Evolutionary conservation across 352 stramenopile species (phyloP).

Genomic region (Phytopythium sindhum): DNA sequence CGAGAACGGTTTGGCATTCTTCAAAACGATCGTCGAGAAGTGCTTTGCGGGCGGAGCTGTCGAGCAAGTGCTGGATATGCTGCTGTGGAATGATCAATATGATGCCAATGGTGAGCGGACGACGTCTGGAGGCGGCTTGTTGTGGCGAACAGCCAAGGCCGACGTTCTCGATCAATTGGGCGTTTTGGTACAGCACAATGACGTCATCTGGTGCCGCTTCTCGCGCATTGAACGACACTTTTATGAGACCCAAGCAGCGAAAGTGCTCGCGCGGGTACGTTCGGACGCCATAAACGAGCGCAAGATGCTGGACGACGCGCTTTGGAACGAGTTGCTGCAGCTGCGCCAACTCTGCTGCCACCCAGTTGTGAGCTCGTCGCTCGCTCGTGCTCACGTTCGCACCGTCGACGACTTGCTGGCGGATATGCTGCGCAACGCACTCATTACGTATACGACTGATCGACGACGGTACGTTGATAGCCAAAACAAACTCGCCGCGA

Average conservation of each 20-base stretch:
- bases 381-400: constrained; percentile 50
- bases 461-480: not conserved
- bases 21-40: not conserved
- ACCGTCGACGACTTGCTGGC: constrained; percentile 15
- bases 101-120: not conserved
- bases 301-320: constrained; percentile 26
- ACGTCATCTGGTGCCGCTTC: constrained; percentile 68
- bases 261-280: not conserved
- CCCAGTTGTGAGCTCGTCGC: constrained; percentile 22
- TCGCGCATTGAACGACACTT: constrained; percentile 71
- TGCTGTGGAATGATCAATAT: constrained; percentile 32
- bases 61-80: constrained; percentile 41
- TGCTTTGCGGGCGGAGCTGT: constrained; percentile 20
- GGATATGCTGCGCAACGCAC: constrained; percentile 14
- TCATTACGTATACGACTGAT: not conserved
- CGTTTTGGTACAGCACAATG: constrained; percentile 32
- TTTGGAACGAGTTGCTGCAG: constrained; percentile 71
- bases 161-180: constrained; percentile 38
- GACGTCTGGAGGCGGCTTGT: constrained; percentile 24
- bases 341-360: constrained; percentile 91
- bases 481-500: not conserved
- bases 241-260: constrained; percentile 32
- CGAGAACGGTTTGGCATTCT: not conserved
- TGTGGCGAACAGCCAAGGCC: constrained; percentile 76
- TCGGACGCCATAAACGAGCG: constrained; percentile 1